Percentiles rank a stretch among this genome's conserved stretches.
Conservation (phyloP, 257 asterid species). For the Solanum chilense region DNA sequence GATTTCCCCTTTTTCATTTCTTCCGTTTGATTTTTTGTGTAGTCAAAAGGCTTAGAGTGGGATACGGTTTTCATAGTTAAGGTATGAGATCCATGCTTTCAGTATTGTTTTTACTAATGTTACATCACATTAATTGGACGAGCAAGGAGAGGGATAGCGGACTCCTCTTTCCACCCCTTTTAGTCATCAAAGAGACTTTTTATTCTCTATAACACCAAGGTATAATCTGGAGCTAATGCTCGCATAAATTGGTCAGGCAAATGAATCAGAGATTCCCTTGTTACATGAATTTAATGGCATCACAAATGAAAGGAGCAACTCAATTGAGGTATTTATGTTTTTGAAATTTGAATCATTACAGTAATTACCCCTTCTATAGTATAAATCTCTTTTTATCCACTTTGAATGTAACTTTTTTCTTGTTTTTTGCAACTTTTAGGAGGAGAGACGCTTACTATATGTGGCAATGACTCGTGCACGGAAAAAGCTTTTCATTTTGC, state of each 20-base stretch:
- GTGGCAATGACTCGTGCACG: conserved; percentile 98
- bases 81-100: conserved; percentile 35
- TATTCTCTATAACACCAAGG: not conserved
- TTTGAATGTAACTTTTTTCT: not conserved
- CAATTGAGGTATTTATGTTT: conserved; percentile 55
- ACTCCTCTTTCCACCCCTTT: not conserved
- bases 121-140: not conserved
- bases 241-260: conserved; percentile 47
- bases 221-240: not conserved
- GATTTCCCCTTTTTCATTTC: not conserved
- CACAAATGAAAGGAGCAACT: conserved; percentile 42
- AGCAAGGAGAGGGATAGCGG: not conserved
- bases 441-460: conserved; percentile 87
- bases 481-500: conserved; percentile 61
- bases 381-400: conserved; percentile 4
- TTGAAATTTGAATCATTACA: not conserved
- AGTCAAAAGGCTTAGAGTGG: conserved; percentile 99
- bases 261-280: conserved; percentile 91
- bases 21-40: conserved; percentile 12
- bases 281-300: conserved; percentile 73
- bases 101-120: not conserved
- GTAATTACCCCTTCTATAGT: not conserved
- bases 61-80: conserved; percentile 94
- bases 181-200: not conserved
- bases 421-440: conserved; percentile 33